These are phyloP conservation scores for Mycena floridula DNA, from an alignment of 768 basidiomycete species.

Conservation along the genomic window DNA sequence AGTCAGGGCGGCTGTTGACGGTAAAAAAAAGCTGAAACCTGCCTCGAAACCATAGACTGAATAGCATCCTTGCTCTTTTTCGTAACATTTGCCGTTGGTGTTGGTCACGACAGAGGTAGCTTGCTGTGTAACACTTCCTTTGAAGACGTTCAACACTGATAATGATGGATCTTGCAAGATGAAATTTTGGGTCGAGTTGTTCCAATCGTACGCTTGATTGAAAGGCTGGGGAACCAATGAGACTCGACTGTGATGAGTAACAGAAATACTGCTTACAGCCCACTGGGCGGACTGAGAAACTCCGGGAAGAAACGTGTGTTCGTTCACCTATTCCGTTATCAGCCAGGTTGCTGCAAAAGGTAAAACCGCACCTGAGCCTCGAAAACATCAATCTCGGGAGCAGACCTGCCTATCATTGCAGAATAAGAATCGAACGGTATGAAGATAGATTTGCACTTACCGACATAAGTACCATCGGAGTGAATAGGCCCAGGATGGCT, in stretches of 20 bases:
- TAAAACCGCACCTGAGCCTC: conserved; percentile 37
- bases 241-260: conserved; percentile 1
- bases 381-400: conserved; percentile 55
- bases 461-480: conserved; percentile 37
- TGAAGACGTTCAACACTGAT: conserved; percentile 41
- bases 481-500: conserved; percentile 48
- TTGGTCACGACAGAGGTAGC: conserved; percentile 51
- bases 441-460: too few species aligned
- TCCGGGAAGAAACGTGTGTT: conserved; percentile 23
- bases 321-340: neutral
- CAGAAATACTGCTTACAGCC: conserved; percentile 44
- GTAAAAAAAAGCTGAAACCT: conserved; percentile 2
- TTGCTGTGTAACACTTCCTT: conserved; percentile 53
- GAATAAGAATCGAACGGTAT: too few species aligned
- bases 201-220: conserved; percentile 50
- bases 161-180: conserved; percentile 36
- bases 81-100: conserved; percentile 54
- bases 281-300: conserved; percentile 89
- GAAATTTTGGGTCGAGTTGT: conserved; percentile 38
- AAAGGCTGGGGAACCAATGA: conserved; percentile 35
- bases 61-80: conserved; percentile 40
- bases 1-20: neutral
- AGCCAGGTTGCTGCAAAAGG: neutral
- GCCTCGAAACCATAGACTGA: conserved; percentile 58
- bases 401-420: conserved; percentile 46